Evolutionary conservation across 2,329 filamentous ascomycete species (phyloP), one percentile per base, ranked within the genome.

Genomic region (Coniochaeta sp.): DNA sequence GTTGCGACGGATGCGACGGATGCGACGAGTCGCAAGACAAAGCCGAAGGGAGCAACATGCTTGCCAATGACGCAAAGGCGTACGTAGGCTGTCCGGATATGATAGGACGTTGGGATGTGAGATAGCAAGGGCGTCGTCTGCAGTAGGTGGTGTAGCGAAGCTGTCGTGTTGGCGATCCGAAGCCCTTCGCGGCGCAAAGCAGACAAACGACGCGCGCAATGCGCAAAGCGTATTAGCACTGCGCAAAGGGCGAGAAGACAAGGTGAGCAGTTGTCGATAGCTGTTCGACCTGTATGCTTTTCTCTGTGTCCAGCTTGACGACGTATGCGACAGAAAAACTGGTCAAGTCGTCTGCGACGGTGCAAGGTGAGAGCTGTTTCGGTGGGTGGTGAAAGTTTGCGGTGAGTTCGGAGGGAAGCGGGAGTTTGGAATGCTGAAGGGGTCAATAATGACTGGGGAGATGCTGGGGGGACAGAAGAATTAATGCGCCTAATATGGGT

Each of bases 41-140:
- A 38, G 83, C 81, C 32, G 83, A 86, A 22, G 83, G 83, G 63
- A 86, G 78, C 61, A 86, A 72, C 84, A 87, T 87, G 24, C 64
- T 76, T 22, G 38, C 24, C 3, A 28, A 17, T 4, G 59, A 24
- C 59, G 30, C 19, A 56, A 26, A 56, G 22, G 30, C n/a, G 54
- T 36, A 38, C n/a, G 54, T 36, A 38, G 24, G 2, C 30, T 58
- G n/a, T 17, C 19, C 42, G 9, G 38, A 2, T 30, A 40, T 22
- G 54, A 16, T 14, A 5, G 4, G 34, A 36, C 16, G 26, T 22
- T 22, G 1, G 12, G 16, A 56, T 56, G 30, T 26, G 10, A 16
- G 24, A 52, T 30, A 28, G 24, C 47, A 30, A 2, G 24, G 32
- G 54, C 17, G 54, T 17, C 24, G 3, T 17, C n/a, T 26, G 28